A percentile compares a stretch with the other conserved stretches of the same genome.
These are phyloP conservation scores for Colletotrichum euphorbiae DNA, from an alignment of 2,329 filamentous ascomycete genomes.

Conservation along the genomic window DNA sequence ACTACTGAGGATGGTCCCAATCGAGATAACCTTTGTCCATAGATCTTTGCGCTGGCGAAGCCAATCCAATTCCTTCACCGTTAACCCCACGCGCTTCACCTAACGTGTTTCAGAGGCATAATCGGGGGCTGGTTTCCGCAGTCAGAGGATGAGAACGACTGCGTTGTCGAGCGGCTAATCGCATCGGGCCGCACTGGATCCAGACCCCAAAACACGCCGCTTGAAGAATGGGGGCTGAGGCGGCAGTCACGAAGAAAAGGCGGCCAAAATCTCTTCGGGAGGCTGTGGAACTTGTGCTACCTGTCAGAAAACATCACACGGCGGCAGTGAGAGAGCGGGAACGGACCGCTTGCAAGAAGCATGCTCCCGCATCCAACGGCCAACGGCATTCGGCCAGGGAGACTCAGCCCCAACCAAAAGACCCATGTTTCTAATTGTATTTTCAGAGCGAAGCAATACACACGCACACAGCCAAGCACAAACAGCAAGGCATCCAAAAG, in stretches of 20 bases:
- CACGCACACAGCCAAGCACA: neutral
- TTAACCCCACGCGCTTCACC: neutral
- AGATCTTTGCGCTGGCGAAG: conserved; percentile 4
- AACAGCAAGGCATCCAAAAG: neutral
- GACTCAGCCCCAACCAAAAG: conserved; percentile 14
- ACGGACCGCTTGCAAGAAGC: conserved; percentile 21
- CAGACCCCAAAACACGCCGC: conserved; percentile 17
- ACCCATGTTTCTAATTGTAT: conserved; percentile 2
- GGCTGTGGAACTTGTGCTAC: conserved; percentile 16
- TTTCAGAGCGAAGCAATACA: conserved; percentile 6
- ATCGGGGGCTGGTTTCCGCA: no score
- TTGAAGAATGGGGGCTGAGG: conserved; percentile 30
- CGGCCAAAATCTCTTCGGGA: conserved; percentile 1
- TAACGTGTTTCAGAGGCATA: neutral
- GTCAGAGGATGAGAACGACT: neutral
- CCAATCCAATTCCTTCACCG: conserved; percentile 31
- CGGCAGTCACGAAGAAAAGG: neutral
- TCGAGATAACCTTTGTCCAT: conserved; percentile 1
- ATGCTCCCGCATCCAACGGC: conserved; percentile 22
- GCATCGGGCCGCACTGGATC: conserved; percentile 14
- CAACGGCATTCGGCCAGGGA: conserved; percentile 13
- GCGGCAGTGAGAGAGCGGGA: conserved; percentile 30
- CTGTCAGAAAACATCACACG: conserved; percentile 20
- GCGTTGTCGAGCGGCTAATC: conserved; percentile 9
- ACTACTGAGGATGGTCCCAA: neutral